Evolutionary conservation across 2,329 filamentous ascomycete species (phyloP).

Genomic region (Plectosphaerella sp.): DNA sequence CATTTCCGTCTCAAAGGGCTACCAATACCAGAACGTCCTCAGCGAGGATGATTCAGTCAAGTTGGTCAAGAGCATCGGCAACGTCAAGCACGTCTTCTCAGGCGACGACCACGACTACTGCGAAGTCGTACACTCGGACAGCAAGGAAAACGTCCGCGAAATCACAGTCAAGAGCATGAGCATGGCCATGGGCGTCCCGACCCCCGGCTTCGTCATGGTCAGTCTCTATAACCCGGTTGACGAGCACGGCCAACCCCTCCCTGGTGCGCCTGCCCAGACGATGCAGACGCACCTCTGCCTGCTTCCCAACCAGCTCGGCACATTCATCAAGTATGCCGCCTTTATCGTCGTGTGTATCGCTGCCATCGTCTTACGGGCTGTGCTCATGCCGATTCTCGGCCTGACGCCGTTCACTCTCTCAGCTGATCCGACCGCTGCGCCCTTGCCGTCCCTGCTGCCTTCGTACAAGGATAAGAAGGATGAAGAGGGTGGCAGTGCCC

Average conservation of each 20-base stretch:
- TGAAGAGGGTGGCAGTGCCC: conserved; percentile 29
- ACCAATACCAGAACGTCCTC: conserved; percentile 96
- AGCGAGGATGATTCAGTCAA: conserved; percentile 70
- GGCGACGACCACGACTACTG: conserved; percentile 99
- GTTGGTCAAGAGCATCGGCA: conserved; percentile 72
- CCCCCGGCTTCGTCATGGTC: conserved; percentile 80
- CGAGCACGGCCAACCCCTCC: conserved; percentile 43
- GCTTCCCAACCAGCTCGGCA: conserved; percentile 79
- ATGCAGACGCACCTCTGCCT: conserved; percentile 88
- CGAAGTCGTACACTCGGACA: conserved; percentile 73
- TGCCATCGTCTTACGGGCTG: conserved; percentile 46
- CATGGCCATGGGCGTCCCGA: conserved; percentile 93
- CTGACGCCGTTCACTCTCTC: conserved; percentile 51
- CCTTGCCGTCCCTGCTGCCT: conserved; percentile 41
- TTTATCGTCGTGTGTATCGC: conserved; percentile 52
- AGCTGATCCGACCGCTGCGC: conserved; percentile 20
- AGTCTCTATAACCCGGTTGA: conserved; percentile 92
- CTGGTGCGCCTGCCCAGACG: conserved; percentile 46
- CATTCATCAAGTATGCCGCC: conserved; percentile 73
- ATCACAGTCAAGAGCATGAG: conserved; percentile 94
- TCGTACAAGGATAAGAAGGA: conserved; percentile 52
- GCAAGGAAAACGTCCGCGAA: conserved; percentile 64
- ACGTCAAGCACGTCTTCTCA: conserved; percentile 82
- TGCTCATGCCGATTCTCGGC: conserved; percentile 51
- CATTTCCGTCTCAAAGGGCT: conserved; percentile 72